Conservation (phyloP, 1,284 basidiomycete genomes). For the Singerocomus inundabilis region DNA sequence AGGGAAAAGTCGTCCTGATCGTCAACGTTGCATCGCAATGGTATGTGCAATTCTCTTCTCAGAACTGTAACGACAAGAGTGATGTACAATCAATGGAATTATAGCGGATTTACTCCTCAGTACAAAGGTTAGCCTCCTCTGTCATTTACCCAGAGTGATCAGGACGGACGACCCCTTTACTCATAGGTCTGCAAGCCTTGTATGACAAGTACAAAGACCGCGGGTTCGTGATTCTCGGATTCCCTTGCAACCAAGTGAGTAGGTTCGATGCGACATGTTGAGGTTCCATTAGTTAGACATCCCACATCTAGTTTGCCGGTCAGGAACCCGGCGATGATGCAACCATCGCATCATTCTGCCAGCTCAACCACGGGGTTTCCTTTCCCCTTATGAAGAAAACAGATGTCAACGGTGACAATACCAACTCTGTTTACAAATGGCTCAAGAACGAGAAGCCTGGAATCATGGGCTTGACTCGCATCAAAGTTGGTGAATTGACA, state of each 20-base stretch:
- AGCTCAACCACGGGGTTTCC: slow-evolving; percentile 76
- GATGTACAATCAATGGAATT: slow-evolving; percentile 3
- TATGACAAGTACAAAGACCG: slow-evolving; percentile 83
- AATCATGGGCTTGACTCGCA: slow-evolving; percentile 68
- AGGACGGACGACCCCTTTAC: not conserved
- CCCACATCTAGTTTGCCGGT: slow-evolving; percentile 55
- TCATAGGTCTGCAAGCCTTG: slow-evolving; percentile 70
- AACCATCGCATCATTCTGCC: slow-evolving; percentile 66
- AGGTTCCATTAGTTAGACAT: not conserved
- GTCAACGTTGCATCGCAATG: slow-evolving; percentile 76
- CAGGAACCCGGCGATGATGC: slow-evolving; percentile 77
- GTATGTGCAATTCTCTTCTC: slow-evolving; percentile 38
- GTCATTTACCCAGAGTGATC: not conserved
- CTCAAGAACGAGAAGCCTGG: slow-evolving; percentile 80
- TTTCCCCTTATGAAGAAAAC: slow-evolving; percentile 88
- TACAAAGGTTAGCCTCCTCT: slow-evolving; percentile 57
- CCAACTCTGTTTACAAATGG: slow-evolving; percentile 83
- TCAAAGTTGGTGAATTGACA: slow-evolving; percentile 59
- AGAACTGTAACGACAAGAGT: not conserved
- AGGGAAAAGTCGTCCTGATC: slow-evolving; percentile 73
- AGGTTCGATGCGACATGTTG: not conserved
- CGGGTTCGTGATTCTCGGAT: slow-evolving; percentile 79
- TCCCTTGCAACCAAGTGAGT: slow-evolving; percentile 88
- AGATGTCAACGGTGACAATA: slow-evolving; percentile 84
- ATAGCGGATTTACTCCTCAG: slow-evolving; percentile 85